A percentile compares a stretch with the other conserved stretches of the same genome.
These are phyloP conservation scores for Plantago elongata DNA, from an alignment of 257 asterid genomes.

Conservation along the genomic window DNA sequence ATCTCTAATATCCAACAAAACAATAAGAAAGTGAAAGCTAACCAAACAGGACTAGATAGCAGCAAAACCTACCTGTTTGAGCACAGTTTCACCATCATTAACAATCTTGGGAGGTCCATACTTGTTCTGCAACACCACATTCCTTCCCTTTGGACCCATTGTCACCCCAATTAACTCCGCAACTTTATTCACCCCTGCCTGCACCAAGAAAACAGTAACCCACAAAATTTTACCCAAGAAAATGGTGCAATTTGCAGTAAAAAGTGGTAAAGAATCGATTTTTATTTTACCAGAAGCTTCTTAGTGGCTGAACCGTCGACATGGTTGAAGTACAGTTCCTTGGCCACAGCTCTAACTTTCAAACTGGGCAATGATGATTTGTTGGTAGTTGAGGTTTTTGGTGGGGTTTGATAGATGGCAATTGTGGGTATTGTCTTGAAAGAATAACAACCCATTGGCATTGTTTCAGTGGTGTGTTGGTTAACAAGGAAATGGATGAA, in stretches of 20 bases:
- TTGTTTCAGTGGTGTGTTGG: no score
- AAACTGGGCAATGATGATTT: slow-evolving; percentile 32
- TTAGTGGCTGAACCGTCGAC: slow-evolving; percentile 66
- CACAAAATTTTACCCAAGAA: not conserved
- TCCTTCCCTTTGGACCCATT: slow-evolving; percentile 87
- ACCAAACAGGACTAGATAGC: not conserved
- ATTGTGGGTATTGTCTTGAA: slow-evolving; percentile 47
- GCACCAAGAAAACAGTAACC: slow-evolving; percentile 13
- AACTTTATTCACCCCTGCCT: slow-evolving; percentile 77
- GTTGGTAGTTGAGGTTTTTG: slow-evolving; percentile 21
- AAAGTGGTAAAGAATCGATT: not conserved
- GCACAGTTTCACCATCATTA: slow-evolving; percentile 89
- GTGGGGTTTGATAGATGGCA: slow-evolving; percentile 34
- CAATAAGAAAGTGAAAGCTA: not conserved
- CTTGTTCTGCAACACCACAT: slow-evolving; percentile 85
- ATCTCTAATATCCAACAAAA: not conserved
- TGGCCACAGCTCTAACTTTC: slow-evolving; percentile 58
- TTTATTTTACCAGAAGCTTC: slow-evolving; percentile 54
- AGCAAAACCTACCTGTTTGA: slow-evolving; percentile 54
- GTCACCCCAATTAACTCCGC: slow-evolving; percentile 86
- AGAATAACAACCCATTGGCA: slow-evolving; percentile 46
- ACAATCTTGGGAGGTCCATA: slow-evolving; percentile 95
- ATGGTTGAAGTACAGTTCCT: slow-evolving; percentile 72
- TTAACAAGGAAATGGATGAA: no score
- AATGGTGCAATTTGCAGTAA: not conserved